Base-by-base conservation (phyloP, 768 basidiomycete genomes). In the Coprinopsis cinerea region DNA sequence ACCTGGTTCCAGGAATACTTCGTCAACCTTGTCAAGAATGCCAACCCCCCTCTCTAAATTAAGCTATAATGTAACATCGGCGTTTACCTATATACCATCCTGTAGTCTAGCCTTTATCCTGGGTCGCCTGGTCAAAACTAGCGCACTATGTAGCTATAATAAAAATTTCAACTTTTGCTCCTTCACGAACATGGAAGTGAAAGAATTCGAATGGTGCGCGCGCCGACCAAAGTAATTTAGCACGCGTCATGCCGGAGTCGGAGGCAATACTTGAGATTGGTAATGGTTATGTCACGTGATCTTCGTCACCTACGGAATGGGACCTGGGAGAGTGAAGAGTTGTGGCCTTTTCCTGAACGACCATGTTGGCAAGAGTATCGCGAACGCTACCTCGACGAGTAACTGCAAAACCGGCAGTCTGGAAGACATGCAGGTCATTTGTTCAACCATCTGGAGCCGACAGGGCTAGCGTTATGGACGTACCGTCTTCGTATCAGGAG, bases 401-500 rank as follows among this genome's bases (percentile, higher is more conserved):
- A 24, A 59, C 64, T 10, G 51, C 65, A n/a, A 70, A 62, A 44
- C 44, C 61, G 34, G 53, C 65, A 23, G 55, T 68, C 5, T 52
- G 62, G 13, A 63, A 59, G 42, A 60, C 69, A 36, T 72, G 72
- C 54, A 74, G 90, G 54, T 65, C 75, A 4, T 84, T 88, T 54
- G 88, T 91, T 30, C 88, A 90, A 59, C 89, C 89, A 13, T 89
- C 90, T 3, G 78, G 79, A 51, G 81, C 89, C 48, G 88, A 90
- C 66, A 75, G 87, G 62, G 89, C 89, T 24, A 88, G 81, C 59
- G 78, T 92, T 47, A 82, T 91, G 55, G 88, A 92, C 55, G 73
- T 90, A 23, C 89, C 89, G 20, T 79, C 85, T 28, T 75, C 79
- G 3, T 87, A 85, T 63, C 75, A 81, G 57, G 82, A 83, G 53